These are phyloP conservation scores for Laguncularia racemosa DNA, from an alignment of 345 rosid species.

Conservation along the genomic window DNA sequence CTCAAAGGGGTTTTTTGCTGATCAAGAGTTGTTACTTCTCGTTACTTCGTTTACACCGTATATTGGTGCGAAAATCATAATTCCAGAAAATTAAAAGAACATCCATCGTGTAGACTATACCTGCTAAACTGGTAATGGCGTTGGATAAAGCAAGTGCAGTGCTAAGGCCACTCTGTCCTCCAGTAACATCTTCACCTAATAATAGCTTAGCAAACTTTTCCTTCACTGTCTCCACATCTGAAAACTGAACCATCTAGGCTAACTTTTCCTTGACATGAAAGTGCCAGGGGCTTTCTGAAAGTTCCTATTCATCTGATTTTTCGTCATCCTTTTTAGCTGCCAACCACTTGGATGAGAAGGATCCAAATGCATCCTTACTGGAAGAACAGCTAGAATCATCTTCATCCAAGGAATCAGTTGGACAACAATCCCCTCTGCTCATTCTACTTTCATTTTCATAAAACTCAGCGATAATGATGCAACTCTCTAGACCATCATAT, in stretches of 20 bases:
- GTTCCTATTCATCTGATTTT: slow-evolving; percentile 47
- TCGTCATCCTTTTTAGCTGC: slow-evolving; percentile 42
- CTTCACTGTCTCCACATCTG: slow-evolving; percentile 77
- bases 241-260: slow-evolving; percentile 23
- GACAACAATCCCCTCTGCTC: slow-evolving; percentile 73
- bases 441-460: slow-evolving; percentile 75
- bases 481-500: slow-evolving; percentile 76
- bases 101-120: slow-evolving; percentile 17
- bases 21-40: too few relatives aligned
- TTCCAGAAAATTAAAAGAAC: background rate
- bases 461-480: slow-evolving; percentile 72
- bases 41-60: background rate
- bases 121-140: slow-evolving; percentile 80
- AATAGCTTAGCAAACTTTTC: slow-evolving; percentile 81
- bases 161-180: slow-evolving; percentile 63
- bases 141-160: slow-evolving; percentile 83
- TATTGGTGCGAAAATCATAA: slow-evolving; percentile 2
- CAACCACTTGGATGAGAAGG: slow-evolving; percentile 82
- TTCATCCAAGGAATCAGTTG: slow-evolving; percentile 71
- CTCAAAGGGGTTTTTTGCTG: background rate
- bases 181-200: slow-evolving; percentile 78
- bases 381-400: slow-evolving; percentile 87
- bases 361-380: slow-evolving; percentile 85
- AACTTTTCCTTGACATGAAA: slow-evolving; percentile 51
- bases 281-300: slow-evolving; percentile 47